A percentile compares a stretch with the other conserved stretches of the same genome.
Conservation (phyloP, 345 rosid species). For the Euphorbia peplus region DNA sequence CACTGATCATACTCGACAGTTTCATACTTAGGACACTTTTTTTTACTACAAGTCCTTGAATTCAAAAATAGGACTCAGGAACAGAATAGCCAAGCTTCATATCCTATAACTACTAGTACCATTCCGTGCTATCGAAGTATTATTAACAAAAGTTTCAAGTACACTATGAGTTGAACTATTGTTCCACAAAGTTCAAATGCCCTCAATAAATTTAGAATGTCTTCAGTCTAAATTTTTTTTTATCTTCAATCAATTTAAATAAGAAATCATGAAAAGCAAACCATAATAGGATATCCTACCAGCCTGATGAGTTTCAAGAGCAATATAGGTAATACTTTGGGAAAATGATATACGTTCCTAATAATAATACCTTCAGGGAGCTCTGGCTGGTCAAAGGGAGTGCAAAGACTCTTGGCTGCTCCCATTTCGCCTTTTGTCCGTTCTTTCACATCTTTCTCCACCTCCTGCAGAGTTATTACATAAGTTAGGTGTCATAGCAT, state of each 20-base stretch:
- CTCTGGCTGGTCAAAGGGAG: conserved; percentile 94
- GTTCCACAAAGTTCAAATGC: too few species aligned
- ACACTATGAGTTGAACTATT: not conserved
- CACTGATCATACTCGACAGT: not conserved
- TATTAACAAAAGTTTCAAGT: not conserved
- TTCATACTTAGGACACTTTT: not conserved
- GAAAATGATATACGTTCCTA: not conserved
- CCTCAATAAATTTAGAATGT: not conserved
- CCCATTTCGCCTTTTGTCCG: conserved; percentile 91
- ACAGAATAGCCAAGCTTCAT: not conserved
- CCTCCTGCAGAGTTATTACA: conserved; percentile 46
- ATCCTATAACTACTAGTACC: not conserved
- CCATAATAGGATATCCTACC: not conserved
- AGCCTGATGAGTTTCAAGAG: not conserved
- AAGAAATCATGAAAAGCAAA: not conserved
- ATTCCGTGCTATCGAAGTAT: not conserved
- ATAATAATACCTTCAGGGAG: conserved; percentile 55
- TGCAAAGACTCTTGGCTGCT: conserved; percentile 88
- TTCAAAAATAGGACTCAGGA: not conserved
- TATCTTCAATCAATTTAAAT: not conserved
- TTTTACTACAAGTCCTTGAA: not conserved
- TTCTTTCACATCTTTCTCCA: conserved; percentile 85
- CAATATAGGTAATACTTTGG: not conserved
- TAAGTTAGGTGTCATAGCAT: not conserved
- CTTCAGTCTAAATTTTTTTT: not conserved